Percentiles rank a stretch among this genome's conserved stretches.
Evolutionary conservation across 2,329 filamentous ascomycete species (phyloP).

Genomic region (Paracorniculantispora psalliotae): DNA sequence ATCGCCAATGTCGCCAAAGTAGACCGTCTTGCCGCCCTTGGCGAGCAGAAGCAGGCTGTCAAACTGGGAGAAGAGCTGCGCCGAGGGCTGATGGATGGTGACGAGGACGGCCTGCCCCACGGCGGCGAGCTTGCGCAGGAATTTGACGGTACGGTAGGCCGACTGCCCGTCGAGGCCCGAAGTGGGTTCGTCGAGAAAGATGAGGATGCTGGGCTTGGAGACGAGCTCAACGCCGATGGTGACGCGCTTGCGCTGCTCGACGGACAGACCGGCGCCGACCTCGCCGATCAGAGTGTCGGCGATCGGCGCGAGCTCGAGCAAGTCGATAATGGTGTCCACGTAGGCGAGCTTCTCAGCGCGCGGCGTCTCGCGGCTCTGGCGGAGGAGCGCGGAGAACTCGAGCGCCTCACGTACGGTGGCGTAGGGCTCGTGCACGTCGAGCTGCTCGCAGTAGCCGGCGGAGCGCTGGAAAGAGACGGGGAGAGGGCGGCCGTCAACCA

Average conservation of each 20-base stretch:
- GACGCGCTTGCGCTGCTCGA: conserved; percentile 50
- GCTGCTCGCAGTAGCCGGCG: conserved; percentile 75
- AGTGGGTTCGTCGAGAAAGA: conserved; percentile 60
- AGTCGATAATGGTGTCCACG: conserved; percentile 72
- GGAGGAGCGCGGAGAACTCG: conserved; percentile 67
- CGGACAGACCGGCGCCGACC: conserved; percentile 48
- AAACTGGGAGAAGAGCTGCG: conserved; percentile 61
- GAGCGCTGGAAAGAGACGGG: conserved; percentile 73
- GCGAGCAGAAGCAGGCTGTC: conserved; percentile 61
- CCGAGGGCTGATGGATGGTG: conserved; percentile 67
- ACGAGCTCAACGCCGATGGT: conserved; percentile 59
- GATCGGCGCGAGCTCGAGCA: conserved; percentile 45
- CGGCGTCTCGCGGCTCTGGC: conserved; percentile 61
- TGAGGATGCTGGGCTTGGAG: conserved; percentile 53
- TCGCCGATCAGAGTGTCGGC: conserved; percentile 44
- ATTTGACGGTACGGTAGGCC: conserved; percentile 60
- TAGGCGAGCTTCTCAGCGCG: conserved; percentile 68
- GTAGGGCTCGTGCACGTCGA: conserved; percentile 70
- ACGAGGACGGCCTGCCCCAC: conserved; percentile 63
- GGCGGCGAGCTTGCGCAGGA: conserved; percentile 61
- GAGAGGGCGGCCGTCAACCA: conserved; percentile 68
- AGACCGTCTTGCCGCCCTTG: conserved; percentile 60
- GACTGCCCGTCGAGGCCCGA: conserved; percentile 64
- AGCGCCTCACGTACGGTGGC: conserved; percentile 73
- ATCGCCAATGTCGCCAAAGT: conserved; percentile 61